These are phyloP conservation scores for Citeromyces hawaiiensis DNA, from an alignment of 1,139 yeast species.

Conservation along the genomic window DNA sequence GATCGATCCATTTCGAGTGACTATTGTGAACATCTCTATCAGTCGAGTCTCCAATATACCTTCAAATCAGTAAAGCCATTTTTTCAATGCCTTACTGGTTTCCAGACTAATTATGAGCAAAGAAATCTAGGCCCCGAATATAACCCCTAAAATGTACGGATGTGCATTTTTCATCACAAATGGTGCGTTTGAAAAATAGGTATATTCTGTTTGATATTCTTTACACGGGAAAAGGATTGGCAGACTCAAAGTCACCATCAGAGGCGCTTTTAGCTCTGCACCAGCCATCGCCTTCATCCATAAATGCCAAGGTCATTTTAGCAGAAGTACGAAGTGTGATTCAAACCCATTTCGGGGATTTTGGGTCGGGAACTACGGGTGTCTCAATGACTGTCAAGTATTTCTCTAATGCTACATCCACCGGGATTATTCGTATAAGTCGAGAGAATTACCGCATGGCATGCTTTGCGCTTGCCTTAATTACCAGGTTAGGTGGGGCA, in stretches of 20 bases:
- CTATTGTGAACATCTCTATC: no score
- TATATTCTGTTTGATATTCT: conserved; percentile 71
- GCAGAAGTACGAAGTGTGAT: conserved; percentile 40
- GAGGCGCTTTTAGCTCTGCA: conserved; percentile 33
- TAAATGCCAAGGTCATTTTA: conserved; percentile 33
- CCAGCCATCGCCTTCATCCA: conserved; percentile 28
- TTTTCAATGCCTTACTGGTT: no score
- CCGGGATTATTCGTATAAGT: conserved; percentile 74
- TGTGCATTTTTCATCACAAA: conserved; percentile 12
- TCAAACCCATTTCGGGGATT: conserved; percentile 60
- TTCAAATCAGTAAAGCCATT: no score
- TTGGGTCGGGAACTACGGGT: conserved; percentile 58
- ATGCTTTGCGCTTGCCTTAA: conserved; percentile 57
- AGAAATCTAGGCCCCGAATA: no score
- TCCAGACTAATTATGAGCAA: no score
- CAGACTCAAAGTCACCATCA: conserved; percentile 5
- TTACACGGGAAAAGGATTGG: conserved; percentile 31
- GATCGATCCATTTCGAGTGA: no score
- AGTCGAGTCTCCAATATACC: no score
- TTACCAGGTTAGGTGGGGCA: conserved; percentile 38
- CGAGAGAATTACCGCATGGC: conserved; percentile 51
- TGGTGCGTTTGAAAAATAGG: conserved; percentile 85
- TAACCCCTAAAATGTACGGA: not conserved
- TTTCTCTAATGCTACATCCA: conserved; percentile 68
- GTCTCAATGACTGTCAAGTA: conserved; percentile 47